Evolutionary conservation across 2,329 filamentous ascomycete species (phyloP).

Genomic region (Aspergillus brunneoviolaceus): DNA sequence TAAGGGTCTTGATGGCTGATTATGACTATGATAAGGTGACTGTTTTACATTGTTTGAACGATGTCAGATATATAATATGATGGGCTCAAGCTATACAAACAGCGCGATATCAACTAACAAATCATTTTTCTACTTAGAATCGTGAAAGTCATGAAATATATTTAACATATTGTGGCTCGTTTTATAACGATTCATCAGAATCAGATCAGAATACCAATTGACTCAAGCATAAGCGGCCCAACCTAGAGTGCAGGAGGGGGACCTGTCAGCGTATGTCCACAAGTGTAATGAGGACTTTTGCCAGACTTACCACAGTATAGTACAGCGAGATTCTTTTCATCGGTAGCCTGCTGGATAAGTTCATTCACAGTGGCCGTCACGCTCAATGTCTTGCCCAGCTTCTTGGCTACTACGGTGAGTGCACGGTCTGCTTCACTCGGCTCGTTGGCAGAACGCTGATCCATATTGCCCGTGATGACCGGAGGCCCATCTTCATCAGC

Average conservation of each 20-base stretch:
- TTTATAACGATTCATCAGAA: no score
- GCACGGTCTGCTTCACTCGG: constrained; percentile 85
- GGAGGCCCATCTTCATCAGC: constrained; percentile 35
- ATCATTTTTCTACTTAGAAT: no score
- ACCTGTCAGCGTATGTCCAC: not conserved
- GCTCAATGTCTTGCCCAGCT: constrained; percentile 88
- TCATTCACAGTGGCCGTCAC: constrained; percentile 96
- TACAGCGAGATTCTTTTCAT: constrained; percentile 87
- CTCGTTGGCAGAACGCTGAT: constrained; percentile 51
- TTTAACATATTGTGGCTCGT: no score
- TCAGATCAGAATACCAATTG: not conserved
- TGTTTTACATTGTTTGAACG: not conserved
- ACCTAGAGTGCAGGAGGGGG: constrained; percentile 29
- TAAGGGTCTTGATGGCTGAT: no score
- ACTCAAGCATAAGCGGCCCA: constrained; percentile 53
- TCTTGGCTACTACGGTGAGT: constrained; percentile 90
- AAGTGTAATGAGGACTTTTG: not conserved
- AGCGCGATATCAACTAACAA: no score
- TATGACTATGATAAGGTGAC: no score
- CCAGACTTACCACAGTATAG: constrained; percentile 70
- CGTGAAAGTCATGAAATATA: no score
- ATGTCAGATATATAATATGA: no score
- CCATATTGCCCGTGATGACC: constrained; percentile 29
- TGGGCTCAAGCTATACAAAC: not conserved
- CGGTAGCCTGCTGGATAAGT: constrained; percentile 90